Evolutionary conservation across 2,329 filamentous ascomycete genomes (phyloP), one percentile per base, ranked within the genome.

Genomic region (Phaeosphaeriaceae sp.): DNA sequence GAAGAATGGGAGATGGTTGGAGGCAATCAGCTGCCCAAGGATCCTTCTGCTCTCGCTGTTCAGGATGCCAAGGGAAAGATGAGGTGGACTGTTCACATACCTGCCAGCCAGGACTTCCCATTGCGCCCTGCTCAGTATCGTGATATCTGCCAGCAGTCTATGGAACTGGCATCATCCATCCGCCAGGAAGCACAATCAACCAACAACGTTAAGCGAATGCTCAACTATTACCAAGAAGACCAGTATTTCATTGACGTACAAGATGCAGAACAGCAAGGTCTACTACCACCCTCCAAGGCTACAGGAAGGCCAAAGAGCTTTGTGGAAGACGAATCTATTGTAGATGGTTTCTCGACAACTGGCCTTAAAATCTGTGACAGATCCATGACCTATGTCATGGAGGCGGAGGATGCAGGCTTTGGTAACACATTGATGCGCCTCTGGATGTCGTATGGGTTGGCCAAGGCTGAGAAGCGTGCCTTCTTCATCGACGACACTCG

Each of bases 401-500:
- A 94, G 71, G 84, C 88, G 7, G 78, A 84, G 3, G 88, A 94
- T 68, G 91, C 91, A 1, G 92, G 92, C 2, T 81, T 96, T 10
- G 92, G 92, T 6, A 88, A 87, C 63, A 88, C 89, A 1, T 77
- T 97, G 58, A 88, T 96, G 84, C 85, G 89, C 70, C 74, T 96
- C 55, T 97, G 92, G 92, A 89, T 90, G 68, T 89, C 91, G 24
- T 96, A 95, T 72, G 91, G 91, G 3, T 79, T 96, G 53, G 91
- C 92, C 1, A 83, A 89, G 71, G 85, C 88, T 58, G 90, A 96
- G 73, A 86, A 86, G 15, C 83, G 92, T 22, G 83, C 87, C 1
- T 96, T 96, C 77, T 96, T 96, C 79, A 82, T 96, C 61, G 91
- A 96, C 68, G 92, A 96, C 76, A 87, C 89, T 7, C 84, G 89